Evolutionary conservation across 2,329 filamentous ascomycete genomes (phyloP).

Genomic region (Fusarium stilboides): DNA sequence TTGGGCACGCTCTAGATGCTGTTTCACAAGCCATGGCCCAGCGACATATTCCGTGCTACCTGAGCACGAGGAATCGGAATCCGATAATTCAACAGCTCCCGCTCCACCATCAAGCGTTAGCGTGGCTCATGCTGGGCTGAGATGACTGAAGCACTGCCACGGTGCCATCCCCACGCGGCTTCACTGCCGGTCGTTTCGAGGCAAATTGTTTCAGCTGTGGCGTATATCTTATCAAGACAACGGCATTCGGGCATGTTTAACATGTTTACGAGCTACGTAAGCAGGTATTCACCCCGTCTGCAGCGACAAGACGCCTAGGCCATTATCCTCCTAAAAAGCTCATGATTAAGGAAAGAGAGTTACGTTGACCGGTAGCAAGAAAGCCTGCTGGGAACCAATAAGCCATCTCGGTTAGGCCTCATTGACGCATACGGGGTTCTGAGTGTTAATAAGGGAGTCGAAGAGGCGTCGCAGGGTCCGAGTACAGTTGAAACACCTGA

Average conservation of each 20-base stretch:
- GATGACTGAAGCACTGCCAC: conserved; percentile 2
- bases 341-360: not conserved
- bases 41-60: conserved; percentile 2
- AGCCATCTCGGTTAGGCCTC: not conserved
- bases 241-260: not conserved
- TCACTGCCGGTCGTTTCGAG: not conserved
- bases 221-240: conserved; percentile 1
- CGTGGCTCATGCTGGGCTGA: conserved; percentile 1
- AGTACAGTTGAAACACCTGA: not conserved
- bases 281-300: not conserved
- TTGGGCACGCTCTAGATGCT: not conserved
- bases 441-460: not conserved
- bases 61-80: not conserved
- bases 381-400: not conserved
- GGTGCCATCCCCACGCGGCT: not conserved
- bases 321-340: not conserved
- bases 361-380: not conserved
- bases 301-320: not conserved
- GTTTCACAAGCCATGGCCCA: not conserved
- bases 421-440: conserved; percentile 2
- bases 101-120: not conserved
- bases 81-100: not conserved
- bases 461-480: not conserved
- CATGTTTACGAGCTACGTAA: not conserved
- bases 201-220: not conserved